phyloP scores from a whole-genome alignment of 805 yeast genomes.

The Pichia heedii region DNA sequence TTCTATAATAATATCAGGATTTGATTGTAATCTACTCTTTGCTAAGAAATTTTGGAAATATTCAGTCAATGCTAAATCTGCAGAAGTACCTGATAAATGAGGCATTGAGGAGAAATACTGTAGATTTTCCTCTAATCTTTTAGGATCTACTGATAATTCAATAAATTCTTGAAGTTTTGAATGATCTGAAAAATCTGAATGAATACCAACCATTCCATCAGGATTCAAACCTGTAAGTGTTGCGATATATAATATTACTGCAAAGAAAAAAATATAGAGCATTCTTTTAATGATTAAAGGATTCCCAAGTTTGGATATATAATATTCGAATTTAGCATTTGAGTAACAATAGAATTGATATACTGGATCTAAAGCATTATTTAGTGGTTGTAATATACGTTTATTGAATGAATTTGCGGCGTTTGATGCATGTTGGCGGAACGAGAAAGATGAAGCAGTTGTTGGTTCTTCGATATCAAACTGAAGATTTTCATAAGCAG shows the following conservation, averaged over 20 bases:
- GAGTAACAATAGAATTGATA: constrained; percentile 37
- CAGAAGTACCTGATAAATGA: constrained; percentile 82
- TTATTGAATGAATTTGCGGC: constrained; percentile 29
- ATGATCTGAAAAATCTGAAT: constrained; percentile 59
- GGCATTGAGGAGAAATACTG: constrained; percentile 75
- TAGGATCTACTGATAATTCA: constrained; percentile 42
- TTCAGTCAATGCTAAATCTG: constrained; percentile 64
- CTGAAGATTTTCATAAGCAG: constrained; percentile 25
- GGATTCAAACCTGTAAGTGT: constrained; percentile 51
- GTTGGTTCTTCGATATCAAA: constrained; percentile 37
- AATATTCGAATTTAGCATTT: constrained; percentile 42
- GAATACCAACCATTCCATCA: constrained; percentile 28
- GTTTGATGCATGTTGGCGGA: constrained; percentile 16
- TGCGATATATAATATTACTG: constrained; percentile 47
- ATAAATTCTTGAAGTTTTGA: constrained; percentile 41
- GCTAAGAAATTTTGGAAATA: constrained; percentile 53
- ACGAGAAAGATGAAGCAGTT: neutral
- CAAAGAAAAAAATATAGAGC: constrained; percentile 57
- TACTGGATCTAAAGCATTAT: constrained; percentile 41
- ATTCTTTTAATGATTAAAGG: constrained; percentile 77
- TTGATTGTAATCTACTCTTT: constrained; percentile 44
- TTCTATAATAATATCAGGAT: constrained; percentile 42
- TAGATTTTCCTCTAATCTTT: constrained; percentile 52
- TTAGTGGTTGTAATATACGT: constrained; percentile 34
- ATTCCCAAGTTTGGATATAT: constrained; percentile 64